Conservation (phyloP, 768 basidiomycete species). For the Naganishia kalamii region DNA sequence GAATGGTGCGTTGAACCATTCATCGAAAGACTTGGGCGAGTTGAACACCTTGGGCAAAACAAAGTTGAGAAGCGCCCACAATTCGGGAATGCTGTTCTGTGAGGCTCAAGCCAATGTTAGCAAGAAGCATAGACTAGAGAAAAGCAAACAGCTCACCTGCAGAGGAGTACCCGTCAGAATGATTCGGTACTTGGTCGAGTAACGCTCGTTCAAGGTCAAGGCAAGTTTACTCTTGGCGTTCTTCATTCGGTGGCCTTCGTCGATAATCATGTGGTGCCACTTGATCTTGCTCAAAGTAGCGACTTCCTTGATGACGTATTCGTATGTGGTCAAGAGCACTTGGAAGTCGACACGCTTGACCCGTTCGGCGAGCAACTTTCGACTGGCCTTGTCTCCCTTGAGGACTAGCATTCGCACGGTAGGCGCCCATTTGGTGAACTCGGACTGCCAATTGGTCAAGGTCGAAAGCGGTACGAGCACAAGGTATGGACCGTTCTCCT, state of each 20-base stretch:
- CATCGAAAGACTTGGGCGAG: conserved; percentile 97
- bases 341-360: conserved; percentile 73
- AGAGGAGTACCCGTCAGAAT: conserved; percentile 93
- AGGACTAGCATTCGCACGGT: conserved; percentile 70
- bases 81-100: conserved; percentile 47
- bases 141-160: conserved; percentile 52
- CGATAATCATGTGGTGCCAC: conserved; percentile 97
- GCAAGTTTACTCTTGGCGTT: conserved; percentile 83
- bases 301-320: conserved; percentile 97
- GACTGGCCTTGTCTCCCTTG: conserved; percentile 82
- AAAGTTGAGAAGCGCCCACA: conserved; percentile 51
- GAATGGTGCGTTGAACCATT: conserved; percentile 99
- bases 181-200: conserved; percentile 84
- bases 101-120: not conserved
- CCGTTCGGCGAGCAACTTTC: conserved; percentile 69
- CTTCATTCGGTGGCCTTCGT: conserved; percentile 98
- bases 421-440: conserved; percentile 97
- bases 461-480: conserved; percentile 93
- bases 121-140: conserved; percentile 31
- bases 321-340: conserved; percentile 87
- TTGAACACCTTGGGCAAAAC: conserved; percentile 88
- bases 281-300: conserved; percentile 80
- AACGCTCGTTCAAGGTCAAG: conserved; percentile 83
- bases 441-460: conserved; percentile 93
- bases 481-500: conserved; percentile 86